A percentile compares a stretch with the other conserved stretches of the same genome.
phyloP scores from a whole-genome alignment of 2,329 filamentous ascomycete species.

The Boeremia exigua region DNA sequence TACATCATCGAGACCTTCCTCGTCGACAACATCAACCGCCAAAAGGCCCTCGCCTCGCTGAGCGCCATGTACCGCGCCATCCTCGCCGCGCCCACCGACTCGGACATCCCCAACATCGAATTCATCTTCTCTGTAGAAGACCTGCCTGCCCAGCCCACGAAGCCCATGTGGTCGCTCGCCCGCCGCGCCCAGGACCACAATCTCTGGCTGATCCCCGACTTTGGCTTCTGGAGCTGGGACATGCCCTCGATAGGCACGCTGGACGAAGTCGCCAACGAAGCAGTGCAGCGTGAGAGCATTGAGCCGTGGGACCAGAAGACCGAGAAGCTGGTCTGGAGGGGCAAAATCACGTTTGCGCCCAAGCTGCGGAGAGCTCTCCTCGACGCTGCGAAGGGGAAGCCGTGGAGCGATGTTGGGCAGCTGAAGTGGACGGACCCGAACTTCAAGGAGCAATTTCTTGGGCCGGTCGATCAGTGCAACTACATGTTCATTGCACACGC shows the following conservation, averaged over 20 bases:
- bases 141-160: conserved; percentile 37
- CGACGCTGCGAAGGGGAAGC: conserved; percentile 37
- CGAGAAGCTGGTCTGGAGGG: conserved; percentile 44
- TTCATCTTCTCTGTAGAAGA: conserved; percentile 45
- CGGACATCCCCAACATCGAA: conserved; percentile 41
- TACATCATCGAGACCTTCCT: conserved; percentile 40
- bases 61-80: conserved; percentile 40
- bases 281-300: conserved; percentile 32
- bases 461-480: conserved; percentile 60
- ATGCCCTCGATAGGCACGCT: conserved; percentile 41
- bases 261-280: conserved; percentile 37
- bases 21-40: conserved; percentile 45
- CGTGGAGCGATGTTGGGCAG: conserved; percentile 43
- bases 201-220: conserved; percentile 46
- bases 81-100: conserved; percentile 28
- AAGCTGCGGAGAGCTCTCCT: conserved; percentile 39
- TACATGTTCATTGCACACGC: conserved; percentile 63
- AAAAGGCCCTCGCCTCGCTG: conserved; percentile 40
- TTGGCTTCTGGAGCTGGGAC: conserved; percentile 46
- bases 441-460: conserved; percentile 51
- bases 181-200: conserved; percentile 40
- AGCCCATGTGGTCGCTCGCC: conserved; percentile 42
- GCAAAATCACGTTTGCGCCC: conserved; percentile 41
- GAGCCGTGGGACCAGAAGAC: conserved; percentile 42
- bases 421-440: conserved; percentile 37